Conservation (phyloP, 495 filamentous ascomycete genomes). For the Hyaloscypha variabilis region DNA sequence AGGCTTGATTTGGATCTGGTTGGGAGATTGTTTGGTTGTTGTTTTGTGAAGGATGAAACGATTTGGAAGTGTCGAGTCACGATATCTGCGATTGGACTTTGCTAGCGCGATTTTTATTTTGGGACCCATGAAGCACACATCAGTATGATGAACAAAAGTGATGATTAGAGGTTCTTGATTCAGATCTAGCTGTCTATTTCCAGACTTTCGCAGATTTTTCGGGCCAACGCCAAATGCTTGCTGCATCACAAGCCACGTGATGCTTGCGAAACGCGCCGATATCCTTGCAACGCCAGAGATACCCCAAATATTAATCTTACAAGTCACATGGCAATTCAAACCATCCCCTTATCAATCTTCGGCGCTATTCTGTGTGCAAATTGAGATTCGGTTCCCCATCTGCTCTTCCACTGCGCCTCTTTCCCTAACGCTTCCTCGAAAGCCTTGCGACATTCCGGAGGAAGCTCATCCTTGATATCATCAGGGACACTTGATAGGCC, state of each 20-base stretch:
- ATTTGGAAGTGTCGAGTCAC: not conserved
- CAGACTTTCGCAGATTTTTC: constrained; percentile 7
- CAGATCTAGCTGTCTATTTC: constrained; percentile 7
- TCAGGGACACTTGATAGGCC: constrained; percentile 66
- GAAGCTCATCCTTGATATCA: constrained; percentile 71
- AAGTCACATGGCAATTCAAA: constrained; percentile 1
- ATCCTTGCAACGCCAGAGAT: not conserved
- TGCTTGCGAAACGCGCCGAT: not conserved
- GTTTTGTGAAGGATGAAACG: not conserved
- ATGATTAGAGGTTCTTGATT: not conserved
- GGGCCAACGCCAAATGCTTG: not conserved
- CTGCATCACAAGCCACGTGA: constrained; percentile 1
- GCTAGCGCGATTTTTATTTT: not conserved
- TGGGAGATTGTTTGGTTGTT: not conserved
- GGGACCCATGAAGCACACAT: not conserved
- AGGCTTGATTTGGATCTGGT: constrained; percentile 11
- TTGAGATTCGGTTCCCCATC: constrained; percentile 65
- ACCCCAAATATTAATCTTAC: not conserved
- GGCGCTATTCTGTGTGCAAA: constrained; percentile 47
- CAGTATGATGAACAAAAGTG: not conserved
- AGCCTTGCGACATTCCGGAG: constrained; percentile 68
- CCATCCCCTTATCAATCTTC: constrained; percentile 52
- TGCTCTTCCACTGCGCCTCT: constrained; percentile 72
- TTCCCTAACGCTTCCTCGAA: constrained; percentile 63
- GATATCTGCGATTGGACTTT: not conserved